Evolutionary conservation across 305 asterid genomes (phyloP), one percentile per base, ranked within the genome.

Genomic region (Fraxinus greggii): DNA sequence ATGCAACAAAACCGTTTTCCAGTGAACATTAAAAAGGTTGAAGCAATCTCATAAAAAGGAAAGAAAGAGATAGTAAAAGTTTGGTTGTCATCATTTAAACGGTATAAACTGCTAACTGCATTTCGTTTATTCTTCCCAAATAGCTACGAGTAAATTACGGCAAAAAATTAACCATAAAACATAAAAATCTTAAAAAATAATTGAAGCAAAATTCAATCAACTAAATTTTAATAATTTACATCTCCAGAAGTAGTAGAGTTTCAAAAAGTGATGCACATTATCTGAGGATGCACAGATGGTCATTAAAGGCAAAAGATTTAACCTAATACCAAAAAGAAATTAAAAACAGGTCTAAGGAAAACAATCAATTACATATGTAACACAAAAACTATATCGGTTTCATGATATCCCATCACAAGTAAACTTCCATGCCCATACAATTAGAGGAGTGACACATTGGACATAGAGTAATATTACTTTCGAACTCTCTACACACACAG

Each of bases 401-500:
- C 87, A 83, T 38, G 72, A 29, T 24, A 78, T 84, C 82, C 78
- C 45, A 82, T 87, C 78, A 93, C 90, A 91, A 89, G 84, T 89
- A 92, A 82, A 95, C 97, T 90, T 95, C 97, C 93, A 95, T 90
- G 76, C 98, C 97, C 65, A 88, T 86, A 77, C 89, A 88, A 91
- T 95, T 94, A 10, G 93, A 82, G 83, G 93, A 86, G 79, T 92
- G 95, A 78, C 98, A 95, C 91, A 94, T 48, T 48, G 99, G 98
- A 72, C 99, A 95, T 31, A 80, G 36, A 83, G 93, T 90, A 85
- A 86, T 79, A 91, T 90, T 92, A 80, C 90, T 89, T 78, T 95
- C 98, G 80, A 97, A 95, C 65, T 88, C 97, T 88, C 88, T 92
- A 88, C 99, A 95, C 90, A 81, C 98, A 95, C 15, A 95, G 90